phyloP scores from a whole-genome alignment of 2,329 filamentous ascomycete species.

The Berkeleyomyces basicola region DNA sequence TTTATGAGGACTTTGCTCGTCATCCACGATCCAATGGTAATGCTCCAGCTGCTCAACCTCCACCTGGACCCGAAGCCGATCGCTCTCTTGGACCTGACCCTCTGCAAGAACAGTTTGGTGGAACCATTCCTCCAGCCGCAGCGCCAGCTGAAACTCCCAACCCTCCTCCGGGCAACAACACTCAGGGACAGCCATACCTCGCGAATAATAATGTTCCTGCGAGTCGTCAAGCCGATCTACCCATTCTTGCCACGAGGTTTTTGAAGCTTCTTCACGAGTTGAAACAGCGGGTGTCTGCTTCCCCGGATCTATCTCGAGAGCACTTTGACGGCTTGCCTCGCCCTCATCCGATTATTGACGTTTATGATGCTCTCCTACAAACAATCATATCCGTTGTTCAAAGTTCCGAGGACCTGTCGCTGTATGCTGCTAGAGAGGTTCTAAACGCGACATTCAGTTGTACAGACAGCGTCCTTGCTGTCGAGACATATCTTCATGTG shows the following conservation, averaged over 20 bases:
- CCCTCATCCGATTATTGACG: slow-evolving; percentile 42
- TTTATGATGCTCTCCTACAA: slow-evolving; percentile 44
- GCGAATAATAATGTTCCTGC: background rate
- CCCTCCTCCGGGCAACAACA: slow-evolving; percentile 32
- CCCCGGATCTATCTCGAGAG: slow-evolving; percentile 37
- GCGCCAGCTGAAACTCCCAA: slow-evolving; percentile 43
- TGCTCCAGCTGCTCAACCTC: slow-evolving; percentile 37
- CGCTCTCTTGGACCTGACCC: slow-evolving; percentile 47
- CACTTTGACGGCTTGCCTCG: slow-evolving; percentile 44
- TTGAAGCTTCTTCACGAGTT: slow-evolving; percentile 42
- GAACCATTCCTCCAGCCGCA: slow-evolving; percentile 37
- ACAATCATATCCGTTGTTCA: slow-evolving; percentile 47
- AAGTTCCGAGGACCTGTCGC: slow-evolving; percentile 41
- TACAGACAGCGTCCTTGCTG: slow-evolving; percentile 36
- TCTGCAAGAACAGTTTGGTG: slow-evolving; percentile 43
- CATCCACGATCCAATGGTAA: slow-evolving; percentile 51
- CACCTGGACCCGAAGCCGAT: slow-evolving; percentile 43
- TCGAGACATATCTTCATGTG: slow-evolving; percentile 46
- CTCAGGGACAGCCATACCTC: slow-evolving; percentile 28
- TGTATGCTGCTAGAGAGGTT: slow-evolving; percentile 44
- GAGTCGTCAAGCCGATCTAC: slow-evolving; percentile 33
- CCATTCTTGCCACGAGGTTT: slow-evolving; percentile 36
- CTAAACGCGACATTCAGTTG: slow-evolving; percentile 38
- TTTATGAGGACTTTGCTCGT: slow-evolving; percentile 90
- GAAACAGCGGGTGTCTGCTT: slow-evolving; percentile 26